These are phyloP conservation scores for Lonicera japonica DNA, from an alignment of 129 eudicot genomes.

Conservation along the genomic window DNA sequence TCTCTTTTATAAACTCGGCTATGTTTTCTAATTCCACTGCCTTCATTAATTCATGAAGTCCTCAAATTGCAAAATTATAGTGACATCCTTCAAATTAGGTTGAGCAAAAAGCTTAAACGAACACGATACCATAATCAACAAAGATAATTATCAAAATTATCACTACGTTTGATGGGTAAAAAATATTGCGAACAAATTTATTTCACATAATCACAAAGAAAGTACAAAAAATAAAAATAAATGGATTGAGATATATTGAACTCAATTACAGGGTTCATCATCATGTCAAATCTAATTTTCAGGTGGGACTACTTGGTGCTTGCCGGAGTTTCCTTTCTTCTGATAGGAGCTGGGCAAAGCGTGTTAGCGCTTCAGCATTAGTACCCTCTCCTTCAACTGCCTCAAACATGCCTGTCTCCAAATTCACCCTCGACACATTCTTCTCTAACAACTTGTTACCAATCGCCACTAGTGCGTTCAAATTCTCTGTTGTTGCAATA, in stretches of 20 bases:
- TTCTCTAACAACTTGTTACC: constrained; percentile 45
- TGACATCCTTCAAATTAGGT: too few relatives aligned
- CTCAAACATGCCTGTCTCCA: constrained; percentile 47
- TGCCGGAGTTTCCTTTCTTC: constrained; percentile 38
- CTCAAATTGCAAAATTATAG: too few relatives aligned
- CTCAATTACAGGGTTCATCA: not conserved
- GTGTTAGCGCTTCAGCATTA: constrained; percentile 50
- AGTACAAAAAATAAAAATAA: not conserved
- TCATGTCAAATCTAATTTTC: not conserved
- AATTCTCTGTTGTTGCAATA: constrained; percentile 42
- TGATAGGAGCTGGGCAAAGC: constrained; percentile 46
- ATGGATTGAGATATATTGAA: too few relatives aligned
- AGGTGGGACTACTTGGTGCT: not conserved
- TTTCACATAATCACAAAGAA: not conserved
- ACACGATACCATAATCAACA: not conserved
- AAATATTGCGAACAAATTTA: too few relatives aligned
- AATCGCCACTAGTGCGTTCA: constrained; percentile 30
- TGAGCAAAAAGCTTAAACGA: not conserved
- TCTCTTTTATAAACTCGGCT: too few relatives aligned
- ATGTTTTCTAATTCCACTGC: too few relatives aligned
- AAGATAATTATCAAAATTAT: not conserved
- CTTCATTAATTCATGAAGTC: too few relatives aligned
- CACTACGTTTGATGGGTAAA: not conserved
- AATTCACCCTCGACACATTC: constrained; percentile 48
- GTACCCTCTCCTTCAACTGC: constrained; percentile 51